Percentiles rank a stretch among this genome's conserved stretches.
Evolutionary conservation across 495 filamentous ascomycete genomes (phyloP).

Genomic region (Lichina pygmaea): DNA sequence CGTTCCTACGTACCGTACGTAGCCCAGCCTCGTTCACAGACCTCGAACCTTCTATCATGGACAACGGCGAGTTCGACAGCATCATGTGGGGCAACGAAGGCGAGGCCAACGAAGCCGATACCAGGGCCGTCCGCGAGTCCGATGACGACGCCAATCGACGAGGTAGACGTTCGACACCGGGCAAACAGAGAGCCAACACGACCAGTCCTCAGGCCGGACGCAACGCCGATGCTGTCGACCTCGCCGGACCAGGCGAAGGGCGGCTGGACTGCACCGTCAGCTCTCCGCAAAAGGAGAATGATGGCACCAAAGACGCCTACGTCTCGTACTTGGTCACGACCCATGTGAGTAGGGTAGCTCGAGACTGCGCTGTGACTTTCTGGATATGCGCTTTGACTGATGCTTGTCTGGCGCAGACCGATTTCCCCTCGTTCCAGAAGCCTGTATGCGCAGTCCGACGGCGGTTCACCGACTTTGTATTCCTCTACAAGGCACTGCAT

Average conservation of each 20-base stretch:
- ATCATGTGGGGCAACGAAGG: constrained; percentile 28
- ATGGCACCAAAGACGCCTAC: constrained; percentile 94
- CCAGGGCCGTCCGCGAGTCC: constrained; percentile 13
- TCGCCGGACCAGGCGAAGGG: constrained; percentile 47
- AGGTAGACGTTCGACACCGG: constrained; percentile 18
- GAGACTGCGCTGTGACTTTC: not conserved
- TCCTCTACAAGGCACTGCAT: constrained; percentile 71
- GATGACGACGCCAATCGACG: constrained; percentile 15
- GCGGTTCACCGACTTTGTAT: constrained; percentile 92
- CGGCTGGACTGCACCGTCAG: constrained; percentile 61
- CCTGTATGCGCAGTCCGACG: constrained; percentile 49
- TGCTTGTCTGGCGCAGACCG: constrained; percentile 28
- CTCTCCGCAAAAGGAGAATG: constrained; percentile 68
- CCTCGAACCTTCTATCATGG: not conserved
- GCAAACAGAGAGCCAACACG: constrained; percentile 25
- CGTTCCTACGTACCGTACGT: too few species aligned
- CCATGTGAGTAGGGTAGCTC: constrained; percentile 26
- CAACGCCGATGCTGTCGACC: constrained; percentile 28
- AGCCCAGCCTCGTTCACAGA: not conserved
- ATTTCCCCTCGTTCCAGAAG: constrained; percentile 76
- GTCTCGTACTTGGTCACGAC: constrained; percentile 88
- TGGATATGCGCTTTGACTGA: not conserved
- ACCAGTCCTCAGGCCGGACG: constrained; percentile 24
- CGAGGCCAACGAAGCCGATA: constrained; percentile 22
- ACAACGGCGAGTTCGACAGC: constrained; percentile 30